Base-by-base conservation (phyloP, 2,329 filamentous ascomycete species). In the Paraphoma sp. region DNA sequence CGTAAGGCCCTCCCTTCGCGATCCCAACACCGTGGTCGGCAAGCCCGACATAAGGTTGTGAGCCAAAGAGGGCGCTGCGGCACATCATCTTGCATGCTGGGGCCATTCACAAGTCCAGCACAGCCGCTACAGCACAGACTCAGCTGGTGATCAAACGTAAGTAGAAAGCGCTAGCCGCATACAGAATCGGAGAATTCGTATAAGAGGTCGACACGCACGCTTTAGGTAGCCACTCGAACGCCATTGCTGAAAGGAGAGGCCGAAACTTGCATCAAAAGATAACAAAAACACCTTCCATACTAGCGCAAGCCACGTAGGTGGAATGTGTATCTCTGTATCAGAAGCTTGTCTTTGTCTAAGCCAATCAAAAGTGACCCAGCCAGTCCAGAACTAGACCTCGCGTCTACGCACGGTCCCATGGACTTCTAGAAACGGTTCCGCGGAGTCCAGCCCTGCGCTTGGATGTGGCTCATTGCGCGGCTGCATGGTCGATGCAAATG, bases 211-310 rank as follows among this genome's bases (percentile, higher is more conserved):
- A 44, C 30, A 23, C 40, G 48, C 43, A 17, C 6, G 7, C 17
- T 28, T 50, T 38, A 44, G 48, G 33, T 50, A 29, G 48, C 48
- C 48, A 50, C 40, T n/a, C 18, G 4, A 43, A 29, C 48, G 14
- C 38, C 5, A 18, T 30, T 16, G 38, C 40, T 36, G n/a, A 7
- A 50, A 43, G 48, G 33, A 36, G 33, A 10, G 33, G 14, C 33
- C 33, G 33, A 36, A 36, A 10, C 33, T 36, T 36, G 33, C 33
- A 36, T 36, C 14, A 6, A 36, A 36, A 36, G 33, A 36, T 36
- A 36, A 36, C 33, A 36, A 36, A 36, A 36, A 10, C 14, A 14
- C 2, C 10, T 36, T 14, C 9, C 9, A 14, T 10, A 10, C 7
- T 36, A 36, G 33, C 33, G 33, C 33, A 36, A 36, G 33, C 33